Evolutionary conservation across 164 flowering plant genomes (phyloP).

Genomic region (Berberis vulgaris): DNA sequence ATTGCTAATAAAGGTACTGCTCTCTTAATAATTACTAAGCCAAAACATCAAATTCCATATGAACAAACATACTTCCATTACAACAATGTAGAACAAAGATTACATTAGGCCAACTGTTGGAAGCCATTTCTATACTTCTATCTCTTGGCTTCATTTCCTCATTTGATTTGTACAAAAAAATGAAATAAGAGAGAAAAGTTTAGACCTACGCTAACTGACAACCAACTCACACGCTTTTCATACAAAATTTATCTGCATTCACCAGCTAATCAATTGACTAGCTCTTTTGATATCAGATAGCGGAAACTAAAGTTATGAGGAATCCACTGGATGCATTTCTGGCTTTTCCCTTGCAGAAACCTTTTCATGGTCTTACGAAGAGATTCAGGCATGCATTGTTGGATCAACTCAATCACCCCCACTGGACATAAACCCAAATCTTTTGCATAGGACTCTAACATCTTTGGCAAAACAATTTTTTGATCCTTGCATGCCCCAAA

Average conservation of each 20-base stretch:
- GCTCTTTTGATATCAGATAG: slow-evolving; percentile 73
- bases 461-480: slow-evolving; percentile 65
- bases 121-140: no score
- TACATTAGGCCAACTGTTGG: no score
- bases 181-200: no score
- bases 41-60: no score
- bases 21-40: no score
- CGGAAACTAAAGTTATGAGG: slow-evolving; percentile 79
- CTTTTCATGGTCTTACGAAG: slow-evolving; percentile 40
- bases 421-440: slow-evolving; percentile 52
- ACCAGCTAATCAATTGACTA: slow-evolving; percentile 30
- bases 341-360: slow-evolving; percentile 36
- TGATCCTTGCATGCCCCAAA: slow-evolving; percentile 59
- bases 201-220: no score
- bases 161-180: no score
- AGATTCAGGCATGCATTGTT: slow-evolving; percentile 56
- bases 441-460: slow-evolving; percentile 67
- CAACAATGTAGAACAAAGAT: no score
- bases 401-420: slow-evolving; percentile 55
- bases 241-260: not conserved
- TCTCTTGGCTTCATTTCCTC: no score
- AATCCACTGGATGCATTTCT: slow-evolving; percentile 70
- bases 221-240: not conserved
- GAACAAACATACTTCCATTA: no score
- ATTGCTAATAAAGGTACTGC: no score